Evolutionary conservation across 176 grass and related monocot genomes (phyloP), one percentile per base, ranked within the genome.

Genomic region (Cymbopogon citratus): DNA sequence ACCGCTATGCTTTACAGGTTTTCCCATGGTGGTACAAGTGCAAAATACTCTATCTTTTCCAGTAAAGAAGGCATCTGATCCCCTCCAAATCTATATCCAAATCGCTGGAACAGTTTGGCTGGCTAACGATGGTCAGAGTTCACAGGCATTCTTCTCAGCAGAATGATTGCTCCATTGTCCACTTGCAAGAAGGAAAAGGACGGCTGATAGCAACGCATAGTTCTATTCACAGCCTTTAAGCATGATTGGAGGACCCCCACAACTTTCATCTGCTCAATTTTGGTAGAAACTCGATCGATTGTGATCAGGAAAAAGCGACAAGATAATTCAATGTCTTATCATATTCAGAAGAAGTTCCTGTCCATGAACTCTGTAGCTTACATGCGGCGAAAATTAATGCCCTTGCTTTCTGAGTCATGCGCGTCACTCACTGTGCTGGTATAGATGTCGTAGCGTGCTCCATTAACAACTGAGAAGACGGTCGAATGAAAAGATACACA

Each of bases 171-270:
- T 41, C 18, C 73, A 62, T 74, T 79, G 60, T 49, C 74, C 79
- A 83, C 74, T 79, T 62, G 88, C 46, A 66, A 46, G 15, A 19
- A 18, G 38, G 67, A 83, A 86, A 86, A 63, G 87, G 78, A 83
- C 24, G 74, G 61, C 79, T 23, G 83, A 25, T 62, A 81, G 72
- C 66, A 82, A 46, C 60, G 48, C 67, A n/a, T 59, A 82, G 11
- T 83, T 73, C 74, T 43, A 49, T 79, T 79, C 68, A 5, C 74
- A 51, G 79, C 83, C 29, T 86, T 78, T 78, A 6, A 79, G 59
- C 60, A 52, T 79, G 88, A 74, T 68, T 13, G 63, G 41, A 9
- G 39, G 15, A 6, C 60, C 13, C 44, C 3, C 83, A 40, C 83
- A 52, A 11, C 56, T 33, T 9, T 13, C 83, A 48, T 57, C 27